These are phyloP conservation scores for Fusarium multiceps DNA, from an alignment of 2,329 filamentous ascomycete species.

Conservation along the genomic window DNA sequence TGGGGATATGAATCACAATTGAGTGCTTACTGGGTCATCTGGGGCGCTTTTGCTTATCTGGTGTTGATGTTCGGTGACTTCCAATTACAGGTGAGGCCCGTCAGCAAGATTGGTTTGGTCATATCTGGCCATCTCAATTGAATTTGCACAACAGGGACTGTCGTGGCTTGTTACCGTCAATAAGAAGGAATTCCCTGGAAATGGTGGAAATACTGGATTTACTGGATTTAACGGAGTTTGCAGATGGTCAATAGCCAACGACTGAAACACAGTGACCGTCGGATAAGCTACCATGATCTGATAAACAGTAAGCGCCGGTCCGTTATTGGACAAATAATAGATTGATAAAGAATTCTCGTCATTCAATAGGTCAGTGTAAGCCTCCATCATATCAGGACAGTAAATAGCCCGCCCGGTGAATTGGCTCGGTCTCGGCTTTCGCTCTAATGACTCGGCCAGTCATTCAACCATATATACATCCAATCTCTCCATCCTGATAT, in stretches of 20 bases:
- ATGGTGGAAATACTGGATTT: too few species aligned
- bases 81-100: neutral
- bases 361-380: neutral
- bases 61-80: neutral
- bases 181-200: too few species aligned
- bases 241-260: neutral
- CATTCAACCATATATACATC: neutral
- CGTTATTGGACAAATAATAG: accelerated
- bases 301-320: neutral
- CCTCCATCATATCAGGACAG: neutral
- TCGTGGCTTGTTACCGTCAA: too few species aligned
- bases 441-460: neutral
- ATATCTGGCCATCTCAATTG: neutral
- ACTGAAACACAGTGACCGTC: neutral
- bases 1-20: neutral
- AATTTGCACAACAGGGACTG: neutral
- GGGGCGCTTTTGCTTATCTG: neutral
- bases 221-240: neutral
- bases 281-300: neutral
- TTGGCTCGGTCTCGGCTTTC: neutral
- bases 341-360: neutral
- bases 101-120: neutral
- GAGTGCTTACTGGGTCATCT: neutral
- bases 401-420: neutral
- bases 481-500: too few species aligned